Evolutionary conservation across 805 yeast genomes (phyloP), one percentile per base, ranked within the genome.

Genomic region (Ogataea ramenticola): DNA sequence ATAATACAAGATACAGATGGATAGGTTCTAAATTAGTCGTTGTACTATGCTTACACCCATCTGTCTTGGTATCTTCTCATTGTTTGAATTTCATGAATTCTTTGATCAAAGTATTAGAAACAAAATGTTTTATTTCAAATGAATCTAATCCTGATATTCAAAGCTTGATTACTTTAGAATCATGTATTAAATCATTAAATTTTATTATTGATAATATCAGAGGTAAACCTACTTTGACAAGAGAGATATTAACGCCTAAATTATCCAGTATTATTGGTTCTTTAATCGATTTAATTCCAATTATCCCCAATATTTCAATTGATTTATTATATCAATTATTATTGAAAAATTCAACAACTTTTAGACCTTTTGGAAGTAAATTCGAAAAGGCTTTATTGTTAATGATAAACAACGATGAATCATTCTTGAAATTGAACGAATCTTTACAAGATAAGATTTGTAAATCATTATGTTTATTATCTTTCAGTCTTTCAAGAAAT

Each of bases 231-330:
- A 81, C 89, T 1, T 70, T 91, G 36, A 82, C 91, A 3, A 75
- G 97, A 58, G 96, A 89, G 56, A 67, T 84, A 9, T 71, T 88
- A 45, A 86, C 95, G 2, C 95, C 96, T 8, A 81, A 81, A 52
- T 66, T 91, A 45, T 78, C 86, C 10, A 68, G 71, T 2, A 76
- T 84, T 36, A 75, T 87, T 46, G 62, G 74, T 16, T 60, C 73
- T 6, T 68, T 80, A 41, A 54, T 87, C 44, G 77, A 71, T 4
- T 67, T 73, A 2, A 49, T 64, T 30, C 53, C 70, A 12, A 59
- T 71, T 31, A 56, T 70, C 26, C 66, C 70, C 9, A 62, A 64
- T 17, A 52, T 57, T 22, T 57, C 67, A 22, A 55, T 76, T 27
- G 67, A 69, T 14, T 57, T 72, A 15, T 55, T 77, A 45, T 64